These are phyloP conservation scores for Globisporangium okanoganense DNA, from an alignment of 352 stramenopile species.

Conservation along the genomic window DNA sequence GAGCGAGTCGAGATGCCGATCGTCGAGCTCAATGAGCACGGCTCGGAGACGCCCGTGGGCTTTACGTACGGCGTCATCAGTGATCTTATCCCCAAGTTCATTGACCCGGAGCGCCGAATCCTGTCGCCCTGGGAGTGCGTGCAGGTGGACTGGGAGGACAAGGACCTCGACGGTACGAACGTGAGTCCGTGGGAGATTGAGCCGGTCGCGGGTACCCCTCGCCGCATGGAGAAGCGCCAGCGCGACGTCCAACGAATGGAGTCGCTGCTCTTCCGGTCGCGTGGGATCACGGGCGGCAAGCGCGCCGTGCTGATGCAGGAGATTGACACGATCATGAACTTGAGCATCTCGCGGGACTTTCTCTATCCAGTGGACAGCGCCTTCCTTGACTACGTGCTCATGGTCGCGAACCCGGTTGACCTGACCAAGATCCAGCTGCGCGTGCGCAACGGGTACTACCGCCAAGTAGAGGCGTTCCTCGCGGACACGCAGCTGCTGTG, in stretches of 20 bases:
- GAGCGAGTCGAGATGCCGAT: constrained; percentile 76
- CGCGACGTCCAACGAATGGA: constrained; percentile 32
- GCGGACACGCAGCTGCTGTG: constrained; percentile 70
- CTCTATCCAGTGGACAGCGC: constrained; percentile 68
- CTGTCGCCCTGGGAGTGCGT: constrained; percentile 78
- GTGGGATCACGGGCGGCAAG: constrained; percentile 45
- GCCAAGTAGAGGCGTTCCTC: constrained; percentile 80
- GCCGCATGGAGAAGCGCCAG: constrained; percentile 39
- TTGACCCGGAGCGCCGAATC: constrained; percentile 12
- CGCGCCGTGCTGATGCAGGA: constrained; percentile 46
- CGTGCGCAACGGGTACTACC: constrained; percentile 67
- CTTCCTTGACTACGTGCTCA: constrained; percentile 81
- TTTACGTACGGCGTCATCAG: constrained; percentile 63
- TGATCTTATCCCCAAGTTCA: constrained; percentile 31
- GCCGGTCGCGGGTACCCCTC: constrained; percentile 24
- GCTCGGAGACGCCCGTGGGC: constrained; percentile 50
- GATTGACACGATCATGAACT: constrained; percentile 54
- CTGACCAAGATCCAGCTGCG: constrained; percentile 74
- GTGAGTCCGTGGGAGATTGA: constrained; percentile 85
- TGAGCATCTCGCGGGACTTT: constrained; percentile 77
- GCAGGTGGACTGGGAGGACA: constrained; percentile 64
- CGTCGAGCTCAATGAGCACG: constrained; percentile 58
- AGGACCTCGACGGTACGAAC: constrained; percentile 56
- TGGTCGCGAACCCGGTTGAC: constrained; percentile 83
- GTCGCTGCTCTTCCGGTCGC: constrained; percentile 42